phyloP scores from a whole-genome alignment of 208 protist genomes.

The Trypanosoma vivax region DNA sequence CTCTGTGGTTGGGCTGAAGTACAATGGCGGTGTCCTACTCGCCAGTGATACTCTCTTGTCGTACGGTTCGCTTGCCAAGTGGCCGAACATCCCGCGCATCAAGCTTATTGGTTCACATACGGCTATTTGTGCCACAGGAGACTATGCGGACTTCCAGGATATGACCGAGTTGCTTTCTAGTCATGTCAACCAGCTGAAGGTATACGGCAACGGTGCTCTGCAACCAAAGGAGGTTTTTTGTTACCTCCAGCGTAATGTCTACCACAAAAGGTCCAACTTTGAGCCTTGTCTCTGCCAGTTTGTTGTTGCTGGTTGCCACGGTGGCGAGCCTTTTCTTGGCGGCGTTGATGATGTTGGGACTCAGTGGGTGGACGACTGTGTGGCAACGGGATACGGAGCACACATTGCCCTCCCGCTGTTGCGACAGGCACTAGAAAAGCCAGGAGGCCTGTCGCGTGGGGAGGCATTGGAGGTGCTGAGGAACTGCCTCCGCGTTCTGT shows the following conservation, averaged over 20 bases:
- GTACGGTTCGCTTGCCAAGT: constrained; percentile 96
- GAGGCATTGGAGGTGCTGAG: constrained; percentile 85
- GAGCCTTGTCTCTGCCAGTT: constrained; percentile 95
- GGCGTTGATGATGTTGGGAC: constrained; percentile 93
- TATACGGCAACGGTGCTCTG: constrained; percentile 74
- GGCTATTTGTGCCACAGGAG: constrained; percentile 90
- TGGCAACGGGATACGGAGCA: constrained; percentile 93
- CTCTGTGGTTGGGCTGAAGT: constrained; percentile 96
- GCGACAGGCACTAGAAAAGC: constrained; percentile 82
- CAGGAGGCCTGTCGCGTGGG: constrained; percentile 70
- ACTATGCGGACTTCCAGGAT: constrained; percentile 96
- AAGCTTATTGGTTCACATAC: constrained; percentile 82
- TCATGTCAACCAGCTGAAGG: constrained; percentile 64
- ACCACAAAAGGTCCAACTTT: constrained; percentile 93
- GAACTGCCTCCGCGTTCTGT: constrained; percentile 93
- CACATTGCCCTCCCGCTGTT: constrained; percentile 95
- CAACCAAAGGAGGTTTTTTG: constrained; percentile 88
- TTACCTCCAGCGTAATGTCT: constrained; percentile 91
- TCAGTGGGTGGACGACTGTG: constrained; percentile 86
- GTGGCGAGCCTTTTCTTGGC: constrained; percentile 92
- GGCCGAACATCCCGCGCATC: constrained; percentile 89
- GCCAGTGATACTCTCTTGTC: constrained; percentile 95
- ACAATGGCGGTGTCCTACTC: constrained; percentile 95
- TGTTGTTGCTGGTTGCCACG: constrained; percentile 88
- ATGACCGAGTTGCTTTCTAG: constrained; percentile 73